Conservation (phyloP, 495 filamentous ascomycete species). For the Baudoinia panamericana region DNA sequence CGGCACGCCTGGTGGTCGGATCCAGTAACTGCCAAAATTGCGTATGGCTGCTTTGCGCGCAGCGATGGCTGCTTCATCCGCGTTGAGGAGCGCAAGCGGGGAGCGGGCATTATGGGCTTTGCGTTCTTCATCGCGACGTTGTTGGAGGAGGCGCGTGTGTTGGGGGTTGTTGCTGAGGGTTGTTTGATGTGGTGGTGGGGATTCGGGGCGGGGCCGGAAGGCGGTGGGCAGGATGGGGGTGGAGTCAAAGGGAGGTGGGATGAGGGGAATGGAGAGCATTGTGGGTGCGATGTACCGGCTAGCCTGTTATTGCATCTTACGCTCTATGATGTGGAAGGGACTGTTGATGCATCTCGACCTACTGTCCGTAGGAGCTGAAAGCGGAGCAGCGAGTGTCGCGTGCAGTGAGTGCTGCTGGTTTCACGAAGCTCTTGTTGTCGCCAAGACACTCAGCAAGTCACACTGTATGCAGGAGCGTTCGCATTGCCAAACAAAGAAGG, state of each 20-base stretch:
- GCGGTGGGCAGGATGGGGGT: constrained; percentile 9
- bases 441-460: too few species aligned
- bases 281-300: neutral
- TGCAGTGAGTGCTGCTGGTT: too few species aligned
- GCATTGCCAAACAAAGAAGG: too few species aligned
- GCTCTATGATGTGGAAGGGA: too few species aligned
- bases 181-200: constrained; percentile 9
- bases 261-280: constrained; percentile 25
- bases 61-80: constrained; percentile 28
- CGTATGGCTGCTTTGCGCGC: constrained; percentile 30
- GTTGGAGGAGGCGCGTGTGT: constrained; percentile 14
- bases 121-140: constrained; percentile 15
- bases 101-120: constrained; percentile 4
- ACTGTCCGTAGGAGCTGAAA: too few species aligned
- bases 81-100: constrained; percentile 21
- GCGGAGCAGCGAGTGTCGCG: too few species aligned
- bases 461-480: too few species aligned
- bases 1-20: constrained; percentile 32
- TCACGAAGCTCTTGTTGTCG: too few species aligned
- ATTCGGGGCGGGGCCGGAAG: constrained; percentile 14
- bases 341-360: too few species aligned
- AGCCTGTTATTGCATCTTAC: too few species aligned
- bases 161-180: constrained; percentile 11
- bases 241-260: constrained; percentile 19
- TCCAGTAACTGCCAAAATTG: constrained; percentile 32